Percentiles rank a stretch among this genome's conserved stretches.
phyloP scores from a whole-genome alignment of 768 basidiomycete genomes.

The Termitomyces sp. region DNA sequence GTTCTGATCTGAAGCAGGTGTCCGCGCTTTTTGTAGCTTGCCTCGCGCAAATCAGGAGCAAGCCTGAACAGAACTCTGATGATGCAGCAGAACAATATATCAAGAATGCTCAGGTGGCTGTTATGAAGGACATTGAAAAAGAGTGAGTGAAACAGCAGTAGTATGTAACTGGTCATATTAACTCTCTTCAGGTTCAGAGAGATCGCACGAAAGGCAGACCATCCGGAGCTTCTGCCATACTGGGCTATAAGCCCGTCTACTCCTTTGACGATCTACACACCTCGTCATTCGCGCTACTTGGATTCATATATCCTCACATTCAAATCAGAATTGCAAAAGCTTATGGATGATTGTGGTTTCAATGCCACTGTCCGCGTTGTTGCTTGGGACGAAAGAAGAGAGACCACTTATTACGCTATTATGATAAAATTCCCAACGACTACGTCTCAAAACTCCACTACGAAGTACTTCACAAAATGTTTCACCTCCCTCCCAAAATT shows the following conservation, averaged over 20 bases:
- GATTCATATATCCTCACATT: neutral
- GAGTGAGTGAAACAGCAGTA: neutral
- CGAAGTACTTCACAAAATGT: neutral
- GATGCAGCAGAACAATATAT: slow-evolving; percentile 4
- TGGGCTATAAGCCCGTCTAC: neutral
- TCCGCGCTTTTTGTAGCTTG: slow-evolving; percentile 10
- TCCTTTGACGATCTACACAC: neutral
- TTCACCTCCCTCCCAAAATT: slow-evolving; percentile 1
- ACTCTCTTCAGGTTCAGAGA: neutral
- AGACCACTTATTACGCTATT: neutral
- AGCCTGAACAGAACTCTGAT: neutral
- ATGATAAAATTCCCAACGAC: neutral
- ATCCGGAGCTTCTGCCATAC: neutral
- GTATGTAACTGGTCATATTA: neutral
- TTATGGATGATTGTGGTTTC: slow-evolving; percentile 6
- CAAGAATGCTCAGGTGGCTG: neutral
- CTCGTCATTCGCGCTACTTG: neutral
- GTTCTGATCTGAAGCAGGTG: slow-evolving; percentile 4
- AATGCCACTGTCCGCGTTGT: neutral
- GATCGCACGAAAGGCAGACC: neutral
- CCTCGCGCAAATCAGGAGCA: slow-evolving; percentile 1
- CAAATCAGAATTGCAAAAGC: neutral
- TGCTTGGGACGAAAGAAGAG: too few species aligned
- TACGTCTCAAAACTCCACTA: neutral
- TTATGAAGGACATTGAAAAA: slow-evolving; percentile 3